Conservation (phyloP, 164 flowering plant genomes). For the Dillenia turbinata region DNA sequence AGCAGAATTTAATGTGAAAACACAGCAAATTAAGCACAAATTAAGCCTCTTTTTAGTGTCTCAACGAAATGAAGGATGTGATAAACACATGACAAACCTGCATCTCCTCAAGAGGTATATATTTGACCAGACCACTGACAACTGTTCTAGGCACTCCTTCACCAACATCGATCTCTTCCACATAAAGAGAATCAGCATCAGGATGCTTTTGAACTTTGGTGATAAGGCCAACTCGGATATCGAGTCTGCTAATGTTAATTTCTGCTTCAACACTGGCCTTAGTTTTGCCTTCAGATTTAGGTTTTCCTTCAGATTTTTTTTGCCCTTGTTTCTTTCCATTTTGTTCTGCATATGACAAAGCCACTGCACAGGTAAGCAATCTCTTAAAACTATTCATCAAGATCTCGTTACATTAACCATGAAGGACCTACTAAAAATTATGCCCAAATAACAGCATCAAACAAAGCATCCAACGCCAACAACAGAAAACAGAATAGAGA, state of each 20-base stretch:
- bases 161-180: conserved; percentile 98
- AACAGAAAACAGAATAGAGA: no score
- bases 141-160: conserved; percentile 73
- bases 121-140: conserved; percentile 96
- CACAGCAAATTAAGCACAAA: neutral
- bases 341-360: conserved; percentile 25
- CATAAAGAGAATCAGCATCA: conserved; percentile 89
- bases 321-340: conserved; percentile 39
- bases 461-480: no score
- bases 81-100: conserved; percentile 43
- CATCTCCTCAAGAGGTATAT: conserved; percentile 88
- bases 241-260: conserved; percentile 70
- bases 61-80: neutral
- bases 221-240: conserved; percentile 92
- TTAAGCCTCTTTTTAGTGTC: no score
- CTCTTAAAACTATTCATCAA: neutral
- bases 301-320: conserved; percentile 53
- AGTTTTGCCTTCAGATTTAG: conserved; percentile 38
- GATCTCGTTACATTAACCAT: neutral
- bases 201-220: conserved; percentile 83
- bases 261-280: conserved; percentile 47
- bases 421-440: neutral
- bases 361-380: neutral
- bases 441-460: neutral
- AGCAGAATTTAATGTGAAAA: no score